A percentile compares a stretch with the other conserved stretches of the same genome.
phyloP scores from a whole-genome alignment of 345 rosid species.

The Combretum micranthum region DNA sequence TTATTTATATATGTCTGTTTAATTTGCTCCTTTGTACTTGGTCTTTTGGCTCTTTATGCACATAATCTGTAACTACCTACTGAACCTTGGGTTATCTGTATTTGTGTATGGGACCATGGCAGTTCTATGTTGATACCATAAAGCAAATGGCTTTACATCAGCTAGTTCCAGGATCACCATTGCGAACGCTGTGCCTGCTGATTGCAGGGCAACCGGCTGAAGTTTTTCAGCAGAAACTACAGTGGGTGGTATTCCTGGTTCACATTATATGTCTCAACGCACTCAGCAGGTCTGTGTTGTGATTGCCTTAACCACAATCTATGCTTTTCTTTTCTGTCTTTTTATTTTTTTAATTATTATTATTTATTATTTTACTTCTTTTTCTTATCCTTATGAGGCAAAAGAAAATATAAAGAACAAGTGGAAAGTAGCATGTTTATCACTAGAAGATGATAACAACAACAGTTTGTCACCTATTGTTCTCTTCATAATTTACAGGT shows the following conservation, averaged over 20 bases:
- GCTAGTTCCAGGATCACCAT: slow-evolving; percentile 89
- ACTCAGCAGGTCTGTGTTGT: slow-evolving; percentile 43
- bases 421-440: too few species aligned
- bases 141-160: slow-evolving; percentile 95
- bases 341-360: too few species aligned
- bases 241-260: slow-evolving; percentile 30
- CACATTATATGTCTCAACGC: slow-evolving; percentile 31
- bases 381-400: too few species aligned
- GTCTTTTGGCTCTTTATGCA: not conserved
- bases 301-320: not conserved
- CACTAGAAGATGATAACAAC: not conserved
- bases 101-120: slow-evolving; percentile 14
- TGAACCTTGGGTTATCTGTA: not conserved
- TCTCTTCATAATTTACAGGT: slow-evolving; percentile 25
- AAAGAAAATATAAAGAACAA: too few species aligned
- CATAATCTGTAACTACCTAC: not conserved
- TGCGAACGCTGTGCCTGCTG: slow-evolving; percentile 91
- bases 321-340: not conserved
- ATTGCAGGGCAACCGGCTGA: slow-evolving; percentile 98
- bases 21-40: slow-evolving; percentile 10
- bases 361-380: too few species aligned
- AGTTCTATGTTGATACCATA: slow-evolving; percentile 91
- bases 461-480: not conserved
- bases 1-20: not conserved
- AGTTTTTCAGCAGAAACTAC: slow-evolving; percentile 44